Evolutionary conservation across 495 filamentous ascomycete genomes (phyloP).

Genomic region (Bombardia bombarda): DNA sequence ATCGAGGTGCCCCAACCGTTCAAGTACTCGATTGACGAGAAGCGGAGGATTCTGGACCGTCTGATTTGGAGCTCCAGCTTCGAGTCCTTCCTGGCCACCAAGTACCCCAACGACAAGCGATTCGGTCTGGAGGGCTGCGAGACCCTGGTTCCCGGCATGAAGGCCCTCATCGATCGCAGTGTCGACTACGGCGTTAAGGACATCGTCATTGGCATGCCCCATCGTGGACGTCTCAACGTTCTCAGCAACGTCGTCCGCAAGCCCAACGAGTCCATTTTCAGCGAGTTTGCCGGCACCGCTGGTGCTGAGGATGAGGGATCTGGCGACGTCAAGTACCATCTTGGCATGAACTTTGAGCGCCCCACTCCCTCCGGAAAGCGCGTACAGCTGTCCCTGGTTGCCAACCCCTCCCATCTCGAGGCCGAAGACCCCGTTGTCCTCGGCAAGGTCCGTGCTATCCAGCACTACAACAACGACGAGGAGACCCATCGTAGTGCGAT

Average conservation of each 20-base stretch:
- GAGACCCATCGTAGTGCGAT: constrained; percentile 79
- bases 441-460: constrained; percentile 93
- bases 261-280: constrained; percentile 98
- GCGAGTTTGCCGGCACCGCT: constrained; percentile 85
- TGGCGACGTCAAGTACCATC: constrained; percentile 97
- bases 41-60: constrained; percentile 92
- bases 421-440: constrained; percentile 97
- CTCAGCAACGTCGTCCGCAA: constrained; percentile 98
- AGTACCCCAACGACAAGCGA: constrained; percentile 99
- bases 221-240: constrained; percentile 96
- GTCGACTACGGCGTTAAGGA: constrained; percentile 98
- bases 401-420: constrained; percentile 97
- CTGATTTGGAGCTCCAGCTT: constrained; percentile 98
- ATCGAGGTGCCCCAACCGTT: constrained; percentile 90
- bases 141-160: constrained; percentile 96
- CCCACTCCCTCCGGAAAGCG: constrained; percentile 97
- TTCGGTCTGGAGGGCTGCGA: constrained; percentile 98
- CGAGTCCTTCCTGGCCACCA: constrained; percentile 86
- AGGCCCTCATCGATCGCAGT: constrained; percentile 94
- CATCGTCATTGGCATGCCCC: constrained; percentile 98
- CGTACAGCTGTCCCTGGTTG: constrained; percentile 94
- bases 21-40: constrained; percentile 94
- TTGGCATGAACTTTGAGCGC: constrained; percentile 99
- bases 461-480: constrained; percentile 98
- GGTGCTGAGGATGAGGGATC: constrained; percentile 93